Evolutionary conservation across 768 basidiomycete genomes (phyloP).

Genomic region (Lyophyllum semitale): DNA sequence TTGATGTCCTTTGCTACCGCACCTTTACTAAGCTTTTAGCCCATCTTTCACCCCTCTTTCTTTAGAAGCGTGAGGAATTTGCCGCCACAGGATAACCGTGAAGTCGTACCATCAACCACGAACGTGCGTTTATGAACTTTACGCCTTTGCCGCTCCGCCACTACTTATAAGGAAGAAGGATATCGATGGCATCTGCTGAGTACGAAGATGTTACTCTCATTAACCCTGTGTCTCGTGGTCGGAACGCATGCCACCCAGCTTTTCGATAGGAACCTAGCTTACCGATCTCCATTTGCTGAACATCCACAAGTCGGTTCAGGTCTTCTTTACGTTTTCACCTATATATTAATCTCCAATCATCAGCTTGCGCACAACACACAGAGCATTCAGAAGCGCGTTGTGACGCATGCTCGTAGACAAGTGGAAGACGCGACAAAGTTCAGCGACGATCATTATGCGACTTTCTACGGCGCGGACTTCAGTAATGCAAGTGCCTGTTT

Average conservation of each 20-base stretch:
- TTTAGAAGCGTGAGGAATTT: too few species aligned
- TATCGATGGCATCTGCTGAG: background rate
- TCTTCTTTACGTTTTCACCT: conserved; percentile 49
- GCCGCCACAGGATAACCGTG: background rate
- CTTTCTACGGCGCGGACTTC: conserved; percentile 10
- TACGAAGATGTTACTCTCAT: background rate
- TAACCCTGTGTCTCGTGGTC: conserved; percentile 7
- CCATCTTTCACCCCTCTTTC: too few species aligned
- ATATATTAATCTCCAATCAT: conserved; percentile 53
- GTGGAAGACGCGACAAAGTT: conserved; percentile 5
- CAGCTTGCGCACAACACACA: conserved; percentile 4
- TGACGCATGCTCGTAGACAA: conserved; percentile 3
- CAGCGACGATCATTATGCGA: conserved; percentile 12
- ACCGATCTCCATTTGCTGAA: conserved; percentile 38
- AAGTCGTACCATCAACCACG: background rate
- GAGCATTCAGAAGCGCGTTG: background rate
- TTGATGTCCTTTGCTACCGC: too few species aligned
- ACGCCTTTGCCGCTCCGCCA: background rate
- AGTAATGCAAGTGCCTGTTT: conserved; percentile 1
- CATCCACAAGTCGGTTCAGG: conserved; percentile 28
- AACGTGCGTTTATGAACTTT: background rate
- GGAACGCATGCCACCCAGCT: conserved; percentile 16
- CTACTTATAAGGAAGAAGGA: background rate
- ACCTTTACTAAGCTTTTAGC: too few species aligned
- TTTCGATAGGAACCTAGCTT: conserved; percentile 42